Base-by-base conservation (phyloP, 441 rosid species). In the Omphalea diandra region DNA sequence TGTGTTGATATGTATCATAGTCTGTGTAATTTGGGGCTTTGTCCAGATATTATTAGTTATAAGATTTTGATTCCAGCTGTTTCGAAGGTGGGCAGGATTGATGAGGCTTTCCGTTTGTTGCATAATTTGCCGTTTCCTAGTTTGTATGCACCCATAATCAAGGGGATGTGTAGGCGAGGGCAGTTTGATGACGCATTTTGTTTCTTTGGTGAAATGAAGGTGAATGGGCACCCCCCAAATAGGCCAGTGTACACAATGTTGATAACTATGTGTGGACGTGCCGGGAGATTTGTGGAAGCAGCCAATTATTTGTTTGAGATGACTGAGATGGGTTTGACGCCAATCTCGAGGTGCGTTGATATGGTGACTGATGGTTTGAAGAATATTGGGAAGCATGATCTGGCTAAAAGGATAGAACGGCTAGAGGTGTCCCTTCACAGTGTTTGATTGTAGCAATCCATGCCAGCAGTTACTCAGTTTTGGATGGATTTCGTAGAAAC, bases 201-300 rank as follows among this genome's bases (percentile, higher is more conserved):
- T 80, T 90, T 91, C 75, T 91, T 94, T 17, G 79, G 93, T 49
- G 97, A 94, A 41, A 91, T 94, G 94, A 90, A 90, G 72, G 84
- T 82, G 57, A 94, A 85, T 77, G 96, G 95, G 40, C 91, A 90
- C 67, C 92, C 89, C 6, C 97, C 97, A 3, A 91, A 90, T 52
- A 83, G 97, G 73, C 96, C 97, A 0, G 95, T 91, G 18, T 94
- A 87, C 70, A 90, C 97, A 0, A 94, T 91, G 98, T 38, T 91
- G 87, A 90, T 94, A 22, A 91, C 96, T 3, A 82, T 91, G 96
- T 87, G 95, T 61, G 93, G 94, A 15, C 91, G 94, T 2, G 97
- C 94, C 66, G 97, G 97, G 70, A 91, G 83, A 62, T 86, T 75
- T 31, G 82, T 94, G 46, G 97, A 88, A 67, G 97, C 94, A 0